Evolutionary conservation across 768 basidiomycete genomes (phyloP), one percentile per base, ranked within the genome.

Genomic region (Collybiopsis confluens): DNA sequence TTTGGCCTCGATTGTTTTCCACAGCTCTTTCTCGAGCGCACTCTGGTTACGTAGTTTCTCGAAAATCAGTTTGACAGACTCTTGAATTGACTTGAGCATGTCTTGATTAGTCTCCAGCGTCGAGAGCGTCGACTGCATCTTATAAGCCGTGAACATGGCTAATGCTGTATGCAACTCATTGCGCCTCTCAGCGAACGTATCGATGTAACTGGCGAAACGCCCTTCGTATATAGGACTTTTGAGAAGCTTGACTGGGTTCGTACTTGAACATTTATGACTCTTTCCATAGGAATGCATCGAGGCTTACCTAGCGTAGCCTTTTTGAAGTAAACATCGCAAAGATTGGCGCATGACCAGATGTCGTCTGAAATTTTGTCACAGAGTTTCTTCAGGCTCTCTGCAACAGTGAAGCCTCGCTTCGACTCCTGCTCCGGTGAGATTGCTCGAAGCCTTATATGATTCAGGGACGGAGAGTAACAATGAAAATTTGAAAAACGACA

Each of bases 341-440:
- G 58, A 45, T 71, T 69, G 1, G 59, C 67, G 38, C 71, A 73
- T 6, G 65, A 58, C 52, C 62, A 62, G 54, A 72, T 72, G 47
- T 69, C 64, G 6, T 61, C 46, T 11, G 65, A 63, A 3, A 65
- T 62, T 2, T 40, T 36, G 33, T 59, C 47, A 52, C 68, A 54
- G 2, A 74, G 59, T 0, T 47, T 44, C 38, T 66, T 61, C 53
- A 75, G 45, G 6, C 72, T 65, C 2, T 63, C 69, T 24, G 64
- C 57, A 47, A 75, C 62, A 1, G 58, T 68, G 16, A 52, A 60
- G 1, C 68, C 70, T 45, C 70, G 67, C 0, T 64, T 66, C 1
- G 61, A 65, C 2, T 59, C 43, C 8, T 65, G 56, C 2, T 63
- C 50, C 35, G 71, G 68, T 30, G 62, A 61, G 41, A 72, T 58